Base-by-base conservation (phyloP, 768 basidiomycete genomes). In the Auricularia heimuer region DNA sequence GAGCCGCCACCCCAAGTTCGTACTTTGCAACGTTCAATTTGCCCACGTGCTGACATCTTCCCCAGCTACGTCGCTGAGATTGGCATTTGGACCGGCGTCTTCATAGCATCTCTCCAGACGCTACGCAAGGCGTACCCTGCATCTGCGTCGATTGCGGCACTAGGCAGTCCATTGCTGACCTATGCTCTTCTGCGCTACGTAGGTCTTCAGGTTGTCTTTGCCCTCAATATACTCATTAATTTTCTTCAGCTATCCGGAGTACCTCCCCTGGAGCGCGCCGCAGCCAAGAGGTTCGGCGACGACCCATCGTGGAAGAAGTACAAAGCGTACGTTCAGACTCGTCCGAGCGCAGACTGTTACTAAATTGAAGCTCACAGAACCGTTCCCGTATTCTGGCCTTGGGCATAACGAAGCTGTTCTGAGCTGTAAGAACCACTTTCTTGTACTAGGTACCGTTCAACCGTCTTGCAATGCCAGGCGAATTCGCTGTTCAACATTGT, bases 1-100 rank as follows among this genome's bases (percentile, higher is more conserved):
- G 56, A 85, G 83, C 68, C 75, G 89, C 33, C 90, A 90, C 69
- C 89, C 89, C 24, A 91, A 90, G 89, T 90, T 71, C 45, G 79
- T 71, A 54, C 58, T 63, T 54, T 47, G 44, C 10, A 45, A 11
- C 18, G 11, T 10, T 11, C 10, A 8, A 8, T 2, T 39, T 54
- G 11, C 24, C 3, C 47, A 51, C 21, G 21, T 16, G 18, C 18
- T 51, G 47, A 51, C 47, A 21, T 18, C 7, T n/a, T 51, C 42
- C n/a, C 56, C 64, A 89, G 88, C 74, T 89, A 90, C 70, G 80
- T 88, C 42, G 86, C 84, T 18, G 88, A 91, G 76, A 79, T 89
- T 3, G 83, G 85, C 7, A 77, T 90, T 51, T 88, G 87, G 85
- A 78, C 80, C 1, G 86, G 85, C 1, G 83, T 90, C 14, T 82